These are phyloP conservation scores for Sugiyamaella japonica DNA, from an alignment of 1,139 yeast genomes.

Conservation along the genomic window DNA sequence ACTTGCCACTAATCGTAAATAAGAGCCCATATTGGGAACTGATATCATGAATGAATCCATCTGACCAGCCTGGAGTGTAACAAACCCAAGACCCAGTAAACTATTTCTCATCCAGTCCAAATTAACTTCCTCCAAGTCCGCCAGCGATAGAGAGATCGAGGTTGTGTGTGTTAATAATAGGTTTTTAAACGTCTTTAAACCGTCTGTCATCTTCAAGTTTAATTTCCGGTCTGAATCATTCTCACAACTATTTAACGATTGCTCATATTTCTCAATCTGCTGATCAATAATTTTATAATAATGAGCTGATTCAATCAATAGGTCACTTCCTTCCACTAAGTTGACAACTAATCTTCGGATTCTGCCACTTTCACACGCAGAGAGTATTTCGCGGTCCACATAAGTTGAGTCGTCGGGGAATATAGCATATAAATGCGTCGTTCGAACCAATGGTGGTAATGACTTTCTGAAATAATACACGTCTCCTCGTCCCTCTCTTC, in stretches of 20 bases:
- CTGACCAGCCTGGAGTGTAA: constrained; percentile 55
- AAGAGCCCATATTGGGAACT: constrained; percentile 63
- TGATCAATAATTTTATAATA: constrained; percentile 33
- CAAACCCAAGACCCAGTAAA: constrained; percentile 53
- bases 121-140: constrained; percentile 31
- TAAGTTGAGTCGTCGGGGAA: constrained; percentile 45
- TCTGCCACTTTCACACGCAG: constrained; percentile 36
- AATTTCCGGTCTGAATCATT: not conserved
- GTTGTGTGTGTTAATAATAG: constrained; percentile 35
- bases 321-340: constrained; percentile 42
- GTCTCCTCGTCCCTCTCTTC: constrained; percentile 29
- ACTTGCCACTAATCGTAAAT: constrained; percentile 49
- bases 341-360: constrained; percentile 41
- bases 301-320: constrained; percentile 41
- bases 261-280: constrained; percentile 17
- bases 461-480: constrained; percentile 31
- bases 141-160: constrained; percentile 42
- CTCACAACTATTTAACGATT: not conserved
- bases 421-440: constrained; percentile 47
- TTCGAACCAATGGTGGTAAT: constrained; percentile 44
- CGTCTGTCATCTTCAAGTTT: constrained; percentile 13
- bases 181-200: constrained; percentile 30
- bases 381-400: constrained; percentile 45
- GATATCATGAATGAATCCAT: constrained; percentile 52
- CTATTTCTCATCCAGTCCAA: constrained; percentile 20